Evolutionary conservation across 768 basidiomycete genomes (phyloP), one percentile per base, ranked within the genome.

Genomic region (Leccinum arenicola): DNA sequence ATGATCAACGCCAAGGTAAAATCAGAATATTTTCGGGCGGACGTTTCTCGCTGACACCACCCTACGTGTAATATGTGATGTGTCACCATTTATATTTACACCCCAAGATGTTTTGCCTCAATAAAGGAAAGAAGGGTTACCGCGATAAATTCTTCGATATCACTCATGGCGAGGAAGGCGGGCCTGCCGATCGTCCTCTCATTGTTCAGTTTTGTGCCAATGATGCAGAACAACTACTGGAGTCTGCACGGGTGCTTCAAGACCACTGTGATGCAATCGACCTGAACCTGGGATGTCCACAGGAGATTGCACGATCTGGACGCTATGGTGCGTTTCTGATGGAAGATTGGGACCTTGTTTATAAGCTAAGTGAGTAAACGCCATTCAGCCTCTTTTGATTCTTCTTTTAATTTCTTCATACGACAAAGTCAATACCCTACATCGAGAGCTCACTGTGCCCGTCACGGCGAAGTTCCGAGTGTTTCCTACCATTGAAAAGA

Each of bases 401-500:
- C 11, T 25, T 14, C 8, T 45, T 21, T 50, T 61, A 23, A 60
- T 31, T 0, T 49, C 19, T 54, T 59, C 23, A 23, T 9, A 6
- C 21, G 3, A 21, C 17, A 11, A 52, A 97, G 96, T 98, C 71
- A 91, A 89, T 60, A 93, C 78, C 3, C 79, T 99, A 1, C 95
- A 98, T 69, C 73, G 76, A 36, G 89, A 95, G 64, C 84, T 99
- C 6, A 80, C 83, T 2, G 78, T 97, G n/a, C 97, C 97, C 2
- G 94, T 98, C 3, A 97, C 95, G 0, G 97, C 94, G 49, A 98
- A 99, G 70, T 97, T 98, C 73, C 86, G 97, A 8, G 86, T 96
- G 2, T 98, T 95, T 71, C 84, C 89, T 1, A 86, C 87, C 0
- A 72, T 92, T 27, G 89, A 91, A 66, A 89, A 89, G 75, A 98